Evolutionary conservation across 495 filamentous ascomycete species (phyloP), one percentile per base, ranked within the genome.

Genomic region (Penicillium mononematosum): DNA sequence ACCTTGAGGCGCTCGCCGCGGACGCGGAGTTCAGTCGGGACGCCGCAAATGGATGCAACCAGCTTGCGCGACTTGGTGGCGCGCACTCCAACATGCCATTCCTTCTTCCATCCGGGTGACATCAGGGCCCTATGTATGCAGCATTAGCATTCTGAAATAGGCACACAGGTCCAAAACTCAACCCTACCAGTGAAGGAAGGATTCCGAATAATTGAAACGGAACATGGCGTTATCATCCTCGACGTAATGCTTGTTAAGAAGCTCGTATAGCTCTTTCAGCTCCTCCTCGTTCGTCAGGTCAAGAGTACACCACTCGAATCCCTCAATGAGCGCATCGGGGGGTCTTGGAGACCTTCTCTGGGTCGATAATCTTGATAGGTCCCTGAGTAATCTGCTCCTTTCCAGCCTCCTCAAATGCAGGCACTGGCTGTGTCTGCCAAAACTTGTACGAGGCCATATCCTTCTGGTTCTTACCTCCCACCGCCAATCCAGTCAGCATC

Each of bases 361-460:
- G 82, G 58, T 90, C 85, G 63, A 92, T 89, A 10, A 75, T 75
- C 72, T 86, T 83, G 66, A 88, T 88, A 2, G 83, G 80, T 0
- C 86, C 86, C 48, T 88, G 85, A 22, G 71, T 61, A 44, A 74
- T 61, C 31, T 70, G 62, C 44, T 73, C 66, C 52, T 65, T 67
- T 45, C 64, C 50, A 48, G 73, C 60, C 12, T 84, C 77, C 66
- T 83, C 86, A 61, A 97, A 96, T 54, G 85, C 85, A 10, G 90
- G 89, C 31, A 98, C 94, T 0, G 94, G 94, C 70, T 98, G 94
- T 34, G 94, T 98, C 68, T 89, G 85, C 94, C 94, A 98, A 73
- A 98, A 98, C 72, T 95, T 96, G 80, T 97, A 96, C 31, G 86
- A 87, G 5, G 84, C 92, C 91, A 96, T 96, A 62, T 97, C 93